A percentile compares a stretch with the other conserved stretches of the same genome.
Conservation (phyloP, 2,329 filamentous ascomycete species). For the Neofusicoccum parvum region DNA sequence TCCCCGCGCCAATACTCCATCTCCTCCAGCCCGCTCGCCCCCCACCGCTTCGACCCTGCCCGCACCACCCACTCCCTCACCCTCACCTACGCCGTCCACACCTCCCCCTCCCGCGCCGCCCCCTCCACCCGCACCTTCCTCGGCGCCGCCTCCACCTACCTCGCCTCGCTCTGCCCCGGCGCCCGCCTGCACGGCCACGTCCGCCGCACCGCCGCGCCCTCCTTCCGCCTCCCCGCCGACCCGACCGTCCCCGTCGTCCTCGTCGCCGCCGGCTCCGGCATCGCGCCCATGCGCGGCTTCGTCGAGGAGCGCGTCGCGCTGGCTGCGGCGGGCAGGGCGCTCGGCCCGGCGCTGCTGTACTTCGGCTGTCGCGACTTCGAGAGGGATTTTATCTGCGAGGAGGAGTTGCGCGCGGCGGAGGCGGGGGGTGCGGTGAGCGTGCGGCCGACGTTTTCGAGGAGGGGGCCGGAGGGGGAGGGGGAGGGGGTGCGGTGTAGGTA, state of each 20-base stretch:
- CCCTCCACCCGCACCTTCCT: constrained; percentile 44
- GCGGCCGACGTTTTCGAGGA: neutral
- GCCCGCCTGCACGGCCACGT: constrained; percentile 39
- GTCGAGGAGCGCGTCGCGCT: constrained; percentile 33
- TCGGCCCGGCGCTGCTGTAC: constrained; percentile 63
- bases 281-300: constrained; percentile 37
- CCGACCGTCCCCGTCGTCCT: constrained; percentile 51
- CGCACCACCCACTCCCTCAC: constrained; percentile 50
- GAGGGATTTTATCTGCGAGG: constrained; percentile 61
- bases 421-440: neutral
- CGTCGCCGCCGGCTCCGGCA: constrained; percentile 34
- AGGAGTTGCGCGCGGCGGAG: constrained; percentile 53
- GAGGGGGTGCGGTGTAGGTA: constrained; percentile 47
- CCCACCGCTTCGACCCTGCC: neutral
- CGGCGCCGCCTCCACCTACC: constrained; percentile 41
- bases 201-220: constrained; percentile 31
- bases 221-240: constrained; percentile 43
- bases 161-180: constrained; percentile 34
- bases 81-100: constrained; percentile 67
- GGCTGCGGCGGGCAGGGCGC: constrained; percentile 25
- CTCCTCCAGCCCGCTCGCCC: constrained; percentile 65
- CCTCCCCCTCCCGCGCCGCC: constrained; percentile 32
- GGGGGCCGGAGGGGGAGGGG: constrained; percentile 60
- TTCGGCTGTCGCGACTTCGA: constrained; percentile 60
- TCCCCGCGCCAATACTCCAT: constrained; percentile 73